Conservation (phyloP, 176 grass and related monocot genomes). For the Ensete glaucum region DNA sequence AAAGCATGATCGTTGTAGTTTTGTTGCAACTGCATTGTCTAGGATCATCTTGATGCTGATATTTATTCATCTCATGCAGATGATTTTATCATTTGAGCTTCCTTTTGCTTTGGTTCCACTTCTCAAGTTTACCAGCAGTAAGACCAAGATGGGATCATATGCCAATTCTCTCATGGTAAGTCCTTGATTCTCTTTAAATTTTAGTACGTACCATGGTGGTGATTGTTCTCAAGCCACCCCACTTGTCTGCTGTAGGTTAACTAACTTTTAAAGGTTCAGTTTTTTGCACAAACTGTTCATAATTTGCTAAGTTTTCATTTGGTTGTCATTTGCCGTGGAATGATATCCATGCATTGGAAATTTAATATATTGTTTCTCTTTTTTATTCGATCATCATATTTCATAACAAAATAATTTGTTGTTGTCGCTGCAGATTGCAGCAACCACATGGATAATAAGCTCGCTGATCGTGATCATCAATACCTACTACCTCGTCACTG, state of each 20-base stretch:
- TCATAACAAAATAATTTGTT: neutral
- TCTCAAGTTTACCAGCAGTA: slow-evolving; percentile 91
- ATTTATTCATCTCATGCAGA: slow-evolving; percentile 39
- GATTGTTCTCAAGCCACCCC: neutral
- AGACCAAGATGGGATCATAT: slow-evolving; percentile 82
- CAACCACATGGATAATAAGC: slow-evolving; percentile 73
- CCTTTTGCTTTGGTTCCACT: slow-evolving; percentile 90
- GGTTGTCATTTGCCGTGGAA: neutral
- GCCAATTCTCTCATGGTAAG: slow-evolving; percentile 66
- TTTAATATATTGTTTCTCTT: neutral
- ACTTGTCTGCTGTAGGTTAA: neutral
- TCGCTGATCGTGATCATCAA: slow-evolving; percentile 67
- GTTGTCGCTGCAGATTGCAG: slow-evolving; percentile 38
- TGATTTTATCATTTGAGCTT: slow-evolving; percentile 96
- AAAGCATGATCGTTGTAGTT: neutral
- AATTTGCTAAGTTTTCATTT: neutral
- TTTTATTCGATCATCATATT: neutral
- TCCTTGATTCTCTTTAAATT: neutral
- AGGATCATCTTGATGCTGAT: neutral
- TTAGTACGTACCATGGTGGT: neutral
- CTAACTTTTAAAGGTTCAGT: no score
- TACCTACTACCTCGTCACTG: slow-evolving; percentile 62
- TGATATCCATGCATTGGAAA: neutral
- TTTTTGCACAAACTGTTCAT: neutral
- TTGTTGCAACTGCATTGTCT: neutral